Evolutionary conservation across 2,329 filamentous ascomycete genomes (phyloP), one percentile per base, ranked within the genome.

Genomic region (Aureobasidium vineae): DNA sequence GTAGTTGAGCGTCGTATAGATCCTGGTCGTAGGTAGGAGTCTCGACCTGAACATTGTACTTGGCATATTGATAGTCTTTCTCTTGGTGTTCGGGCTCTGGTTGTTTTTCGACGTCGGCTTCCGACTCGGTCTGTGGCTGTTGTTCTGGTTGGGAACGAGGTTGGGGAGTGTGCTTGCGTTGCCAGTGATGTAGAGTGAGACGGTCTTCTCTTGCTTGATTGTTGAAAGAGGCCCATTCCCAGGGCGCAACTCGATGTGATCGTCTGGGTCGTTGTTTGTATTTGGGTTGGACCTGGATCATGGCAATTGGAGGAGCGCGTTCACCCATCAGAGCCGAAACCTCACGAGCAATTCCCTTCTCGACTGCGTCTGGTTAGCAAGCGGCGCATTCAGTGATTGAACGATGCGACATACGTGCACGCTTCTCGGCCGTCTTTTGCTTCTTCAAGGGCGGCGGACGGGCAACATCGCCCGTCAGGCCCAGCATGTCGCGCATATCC

Each of bases 401-500:
- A 26, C 15, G n/a, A 16, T 19, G 45, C 23, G 23, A 66, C 81
- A 66, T 74, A 85, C 83, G 82, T 72, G 83, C 81, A 72, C 82
- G 78, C 70, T 88, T 85, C 54, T 84, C 85, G 19, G 84, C 81
- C 7, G 85, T 81, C 76, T 90, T 92, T 72, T 89, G 87, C 76
- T 94, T 93, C 80, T 95, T 96, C 50, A 85, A 79, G 47, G 88
- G 86, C 80, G 60, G 80, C 73, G 60, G 79, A 73, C 65, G 72
- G 68, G 81, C 79, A 38, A 87, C 88, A 71, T 87, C 81, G 59
- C 80, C 80, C 71, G 89, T 88, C 75, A 96, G 83, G 77, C 93
- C 91, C 74, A 96, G 87, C 75, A 96, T 91, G 77, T 96, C 92
- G 80, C 90, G 91, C 72, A 96, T 86, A 83, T 96, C 92, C 70